Percentiles rank a stretch among this genome's conserved stretches.
Conservation (phyloP, 805 yeast genomes). For the Ogataea corticis region DNA sequence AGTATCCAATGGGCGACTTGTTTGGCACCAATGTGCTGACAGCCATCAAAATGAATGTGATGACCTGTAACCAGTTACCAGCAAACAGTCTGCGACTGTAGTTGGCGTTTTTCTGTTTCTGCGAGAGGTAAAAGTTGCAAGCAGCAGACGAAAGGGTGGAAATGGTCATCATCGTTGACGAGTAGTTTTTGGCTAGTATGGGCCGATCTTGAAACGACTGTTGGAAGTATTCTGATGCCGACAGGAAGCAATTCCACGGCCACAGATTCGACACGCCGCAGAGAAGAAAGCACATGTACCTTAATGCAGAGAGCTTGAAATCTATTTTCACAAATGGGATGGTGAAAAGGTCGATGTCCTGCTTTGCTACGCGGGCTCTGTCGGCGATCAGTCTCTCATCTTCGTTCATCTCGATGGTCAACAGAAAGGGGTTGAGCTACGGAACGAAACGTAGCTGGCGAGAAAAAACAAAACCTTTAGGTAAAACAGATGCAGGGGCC, state of each 20-base stretch:
- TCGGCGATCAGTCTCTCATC: conserved; percentile 4
- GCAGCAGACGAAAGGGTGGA: conserved; percentile 69
- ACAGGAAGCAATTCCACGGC: conserved; percentile 95
- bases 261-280: conserved; percentile 82
- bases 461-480: neutral
- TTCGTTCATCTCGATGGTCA: conserved; percentile 3
- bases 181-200: conserved; percentile 55
- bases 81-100: conserved; percentile 54
- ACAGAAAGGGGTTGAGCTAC: no score
- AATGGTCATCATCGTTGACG: conserved; percentile 86
- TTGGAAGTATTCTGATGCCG: conserved; percentile 81
- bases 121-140: conserved; percentile 62
- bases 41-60: conserved; percentile 59
- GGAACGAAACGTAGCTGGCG: no score
- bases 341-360: conserved; percentile 10
- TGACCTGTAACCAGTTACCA: conserved; percentile 62
- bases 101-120: conserved; percentile 60
- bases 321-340: conserved; percentile 18
- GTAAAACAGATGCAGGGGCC: no score
- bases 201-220: conserved; percentile 56
- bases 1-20: conserved; percentile 42
- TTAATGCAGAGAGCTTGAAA: conserved; percentile 26
- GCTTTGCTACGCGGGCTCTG: neutral
- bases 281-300: conserved; percentile 59
- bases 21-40: conserved; percentile 41